Evolutionary conservation across 139 green algal genomes (phyloP), one percentile per base, ranked within the genome.

Genomic region (Closterium sp.): DNA sequence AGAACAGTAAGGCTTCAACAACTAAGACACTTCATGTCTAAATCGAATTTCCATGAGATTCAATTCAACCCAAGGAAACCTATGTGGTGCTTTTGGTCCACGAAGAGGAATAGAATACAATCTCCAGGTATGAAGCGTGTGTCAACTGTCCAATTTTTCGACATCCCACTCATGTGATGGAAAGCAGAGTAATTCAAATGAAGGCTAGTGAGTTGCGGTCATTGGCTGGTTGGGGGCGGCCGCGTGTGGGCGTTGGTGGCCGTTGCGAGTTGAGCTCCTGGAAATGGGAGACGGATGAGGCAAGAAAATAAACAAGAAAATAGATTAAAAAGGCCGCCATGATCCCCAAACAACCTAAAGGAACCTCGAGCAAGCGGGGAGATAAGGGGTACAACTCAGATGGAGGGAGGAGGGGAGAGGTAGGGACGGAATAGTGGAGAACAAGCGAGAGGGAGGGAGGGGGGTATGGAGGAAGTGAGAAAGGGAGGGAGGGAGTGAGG

Each of bases 181-280:
- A 76, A 76, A 19, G 0, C 16, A 76, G 55, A 28, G 4, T 76
- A 1, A 23, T 87, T 92, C 55, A 93, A 30, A 93, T 93, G 33
- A 90, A 93, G 28, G 91, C 91, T 31, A 93, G 34, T 43, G 91
- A 93, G 30, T 32, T 93, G 88, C 91, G 91, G 88, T 93, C 88
- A 86, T 38, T 93, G 55, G 31, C 36, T 28, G 33, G 88, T 25
- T 94, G 91, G 19, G 91, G 91, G 23, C 91, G 87, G 21, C 91
- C 91, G 81, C 91, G 88, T 66, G 91, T 93, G 9, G 91, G 91
- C 25, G 91, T 94, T 64, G 91, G 91, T 43, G 91, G 91, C 34
- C 91, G 38, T 84, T 89, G 88, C 3, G 83, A 90, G 83, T 94
- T 94, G 7, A 94, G 81, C 33, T 94, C 91, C 88, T 93, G 89